Percentiles rank a stretch among this genome's conserved stretches.
These are phyloP conservation scores for Leccinum variicolor DNA, from an alignment of 768 basidiomycete species.

Conservation along the genomic window DNA sequence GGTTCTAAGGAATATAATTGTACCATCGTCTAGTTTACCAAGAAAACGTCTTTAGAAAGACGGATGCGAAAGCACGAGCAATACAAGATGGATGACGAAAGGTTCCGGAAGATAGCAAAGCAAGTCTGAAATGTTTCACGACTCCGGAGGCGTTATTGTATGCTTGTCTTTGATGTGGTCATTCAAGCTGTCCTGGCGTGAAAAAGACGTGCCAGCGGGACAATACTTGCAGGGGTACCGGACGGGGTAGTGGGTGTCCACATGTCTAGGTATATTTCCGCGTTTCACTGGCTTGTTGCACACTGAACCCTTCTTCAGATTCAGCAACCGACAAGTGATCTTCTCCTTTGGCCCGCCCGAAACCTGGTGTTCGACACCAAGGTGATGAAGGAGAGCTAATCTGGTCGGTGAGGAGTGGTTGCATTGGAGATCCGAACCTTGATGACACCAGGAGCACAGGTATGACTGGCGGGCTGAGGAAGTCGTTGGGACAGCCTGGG, in stretches of 20 bases:
- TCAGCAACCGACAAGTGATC: constrained; percentile 11
- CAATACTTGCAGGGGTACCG: constrained; percentile 18
- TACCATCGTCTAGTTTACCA: not conserved
- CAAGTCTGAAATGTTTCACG: not conserved
- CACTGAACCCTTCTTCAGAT: not conserved
- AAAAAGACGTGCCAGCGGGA: constrained; percentile 12
- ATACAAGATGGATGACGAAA: not conserved
- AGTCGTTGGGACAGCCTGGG: not conserved
- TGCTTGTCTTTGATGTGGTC: constrained; percentile 14
- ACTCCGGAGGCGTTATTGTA: not conserved
- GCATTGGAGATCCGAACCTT: constrained; percentile 1
- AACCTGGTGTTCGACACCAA: constrained; percentile 8
- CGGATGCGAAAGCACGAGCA: not conserved
- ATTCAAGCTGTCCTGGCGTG: constrained; percentile 18
- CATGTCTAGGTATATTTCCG: constrained; percentile 16
- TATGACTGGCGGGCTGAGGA: not conserved
- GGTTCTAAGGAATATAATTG: not conserved
- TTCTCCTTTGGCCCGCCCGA: not conserved
- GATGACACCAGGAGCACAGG: constrained; percentile 13
- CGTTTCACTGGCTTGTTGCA: constrained; percentile 8
- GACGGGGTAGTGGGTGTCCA: constrained; percentile 13
- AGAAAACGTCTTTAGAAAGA: not conserved
- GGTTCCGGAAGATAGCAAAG: not conserved
- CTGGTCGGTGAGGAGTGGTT: not conserved
- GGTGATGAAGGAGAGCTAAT: constrained; percentile 14